Percentiles rank a stretch among this genome's conserved stretches.
phyloP scores from a whole-genome alignment of 345 rosid genomes.

The Sisymbrium altissimum region DNA sequence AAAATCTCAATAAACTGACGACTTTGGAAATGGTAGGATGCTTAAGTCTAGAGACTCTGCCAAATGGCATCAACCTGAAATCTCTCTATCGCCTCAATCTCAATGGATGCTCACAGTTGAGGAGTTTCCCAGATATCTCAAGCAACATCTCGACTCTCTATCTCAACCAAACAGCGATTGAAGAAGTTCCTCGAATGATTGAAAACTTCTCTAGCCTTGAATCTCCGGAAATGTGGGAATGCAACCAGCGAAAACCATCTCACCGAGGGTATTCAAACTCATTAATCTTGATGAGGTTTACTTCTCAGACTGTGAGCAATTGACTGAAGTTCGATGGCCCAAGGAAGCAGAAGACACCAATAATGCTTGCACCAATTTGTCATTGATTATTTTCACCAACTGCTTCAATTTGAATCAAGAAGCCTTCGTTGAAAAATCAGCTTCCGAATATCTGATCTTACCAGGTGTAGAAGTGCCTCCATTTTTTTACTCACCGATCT shows the following conservation, averaged over 20 bases:
- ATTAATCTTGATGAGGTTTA: not conserved
- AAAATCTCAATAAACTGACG: not conserved
- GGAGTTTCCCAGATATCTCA: slow-evolving; percentile 14
- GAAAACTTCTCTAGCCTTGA: not conserved
- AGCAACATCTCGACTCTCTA: not conserved
- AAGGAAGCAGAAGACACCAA: not conserved
- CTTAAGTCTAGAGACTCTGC: slow-evolving; percentile 2
- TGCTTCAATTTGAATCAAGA: not conserved
- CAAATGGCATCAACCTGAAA: not conserved
- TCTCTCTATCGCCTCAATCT: slow-evolving; percentile 15
- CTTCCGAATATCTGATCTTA: not conserved
- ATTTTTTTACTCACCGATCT: not conserved
- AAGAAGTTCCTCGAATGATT: slow-evolving; percentile 12
- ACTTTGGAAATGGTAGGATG: not conserved
- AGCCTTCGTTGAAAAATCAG: not conserved
- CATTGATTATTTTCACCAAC: slow-evolving; percentile 1
- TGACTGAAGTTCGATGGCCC: not conserved
- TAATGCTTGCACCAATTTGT: not conserved
- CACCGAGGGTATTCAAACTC: not conserved
- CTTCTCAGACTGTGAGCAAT: slow-evolving; percentile 5
- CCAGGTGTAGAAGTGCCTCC: not conserved
- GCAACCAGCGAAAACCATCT: slow-evolving; percentile 1
- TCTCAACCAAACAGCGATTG: not conserved
- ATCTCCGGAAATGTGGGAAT: not conserved
- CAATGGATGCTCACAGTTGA: slow-evolving; percentile 15